Evolutionary conservation across 768 basidiomycete genomes (phyloP), one percentile per base, ranked within the genome.

Genomic region (Pleurotus salmoneostramineus): DNA sequence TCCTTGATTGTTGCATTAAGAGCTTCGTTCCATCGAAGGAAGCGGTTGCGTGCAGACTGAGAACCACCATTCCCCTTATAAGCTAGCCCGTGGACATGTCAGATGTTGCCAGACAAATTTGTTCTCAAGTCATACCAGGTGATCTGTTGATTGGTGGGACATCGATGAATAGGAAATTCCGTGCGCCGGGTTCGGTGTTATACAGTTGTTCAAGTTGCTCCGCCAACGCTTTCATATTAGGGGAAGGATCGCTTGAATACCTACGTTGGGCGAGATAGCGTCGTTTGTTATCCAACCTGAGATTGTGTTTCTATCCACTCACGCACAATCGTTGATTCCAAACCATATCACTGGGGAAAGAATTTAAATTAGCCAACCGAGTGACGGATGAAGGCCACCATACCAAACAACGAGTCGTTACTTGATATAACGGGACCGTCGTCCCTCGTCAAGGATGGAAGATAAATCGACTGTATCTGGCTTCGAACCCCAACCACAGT

Each of bases 321-420:
- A 83, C 82, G 74, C 81, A 73, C 80, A 79, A 68, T 87, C 86
- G 58, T 88, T 88, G 57, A 87, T 87, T 3, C 87, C 86, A 49
- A 85, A 72, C 83, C 83, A 87, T 2, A 81, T 84, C 4, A 83
- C 84, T 87, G 54, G 50, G 36, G 15, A 32, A 15, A 35, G 31
- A 27, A 12, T 15, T 46, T 6, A 27, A 32, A 27, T 57, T 50
- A 27, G 33, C 37, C 12, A 50, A 43, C 15, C 2, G 37, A 8
- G 7, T 7, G 35, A 15, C 4, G n/a, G 15, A 12, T 14, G 17
- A 45, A 2, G 54, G 17, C 11, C 33, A 10, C 58, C 75, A 66
- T 61, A 83, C 83, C 67, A 60, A 84, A 84, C 0, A 84, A 66
- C 1, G 81, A 71, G 56, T 75, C 71, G 3, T 70, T 62, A 3